Evolutionary conservation across 202 grass and related monocot genomes (phyloP), one percentile per base, ranked within the genome.

Genomic region (Carex arenaria): DNA sequence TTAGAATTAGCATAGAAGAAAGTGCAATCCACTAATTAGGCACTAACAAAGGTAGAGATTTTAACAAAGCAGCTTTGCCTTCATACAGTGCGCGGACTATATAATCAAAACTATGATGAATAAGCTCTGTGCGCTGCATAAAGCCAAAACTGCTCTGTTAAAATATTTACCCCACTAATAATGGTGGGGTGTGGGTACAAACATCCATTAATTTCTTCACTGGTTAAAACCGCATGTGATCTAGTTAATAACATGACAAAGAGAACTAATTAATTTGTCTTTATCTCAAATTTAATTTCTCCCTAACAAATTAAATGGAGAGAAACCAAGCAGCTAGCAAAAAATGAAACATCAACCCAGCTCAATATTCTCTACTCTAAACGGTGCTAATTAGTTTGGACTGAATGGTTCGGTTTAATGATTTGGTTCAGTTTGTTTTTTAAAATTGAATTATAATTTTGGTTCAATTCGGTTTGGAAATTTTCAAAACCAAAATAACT

Each of bases 321-420:
- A 54, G 17, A 78, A 78, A 57, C 51, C 22, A n/a, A 77, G 53
- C 13, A 59, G 28, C 52, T 14, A 59, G 28, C 52, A 77, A 15
- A 59, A 77, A 78, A 28, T 38, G 15, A 59, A 78, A 59, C 73
- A 59, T 78, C 73, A 78, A 22, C 30, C 13, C 53, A 78, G 73
- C 73, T 78, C 53, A n/a, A n/a, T n/a, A 77, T 32, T 77, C 14
- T 77, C 2, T 77, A 40, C 5, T 57, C 52, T 57, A 77, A 77
- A 57, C 6, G 4, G 51, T 53, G 52, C 11, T 57, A 26, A 55
- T 55, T 38, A 26, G 26, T 26, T 26, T 26, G 26, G 26, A 26
- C 26, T 26, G 26, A 26, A 26, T 26, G 26, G 26, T 26, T 26
- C 26, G 26, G 26, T 26, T 26, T 26, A 26, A 26, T 26, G 0